Evolutionary conservation across 2,329 filamentous ascomycete genomes (phyloP), one percentile per base, ranked within the genome.

Genomic region (Hortaea werneckii): DNA sequence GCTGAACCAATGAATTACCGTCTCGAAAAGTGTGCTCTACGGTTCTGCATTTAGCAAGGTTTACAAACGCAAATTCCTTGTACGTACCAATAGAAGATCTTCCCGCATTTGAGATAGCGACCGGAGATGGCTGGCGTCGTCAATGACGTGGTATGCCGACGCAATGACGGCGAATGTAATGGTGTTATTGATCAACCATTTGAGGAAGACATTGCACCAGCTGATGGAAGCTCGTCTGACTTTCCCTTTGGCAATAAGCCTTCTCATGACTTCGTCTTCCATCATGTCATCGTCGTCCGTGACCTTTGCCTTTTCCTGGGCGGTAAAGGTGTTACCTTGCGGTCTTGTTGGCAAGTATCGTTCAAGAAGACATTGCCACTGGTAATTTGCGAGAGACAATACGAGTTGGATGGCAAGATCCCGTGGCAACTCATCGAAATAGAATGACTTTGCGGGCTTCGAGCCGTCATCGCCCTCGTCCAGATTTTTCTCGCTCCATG

Each of bases 291-390:
- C 40, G 35, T 20, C 13, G 5, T 43, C 42, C 6, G 26, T 41
- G 1, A 29, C 4, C 27, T 46, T 50, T 27, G 45, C 46, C 7
- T 43, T 37, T 8, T 46, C 43, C 8, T 27, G 37, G n/a, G 39
- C 40, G 6, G 12, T 9, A 4, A 32, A 20, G 6, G 8, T 30
- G 26, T 5, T 11, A 5, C 42, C 42, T 1, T 44, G 27, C 0
- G 48, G 42, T 46, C 50, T 42, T 1, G 39, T 45, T 5, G 53
- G 53, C 9, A 55, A 44, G 9, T 35, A 45, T 27, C 49, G 30
- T 29, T 53, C 53, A 13, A 55, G 51, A 45, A 49, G 50, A 12
- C 53, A 48, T 35, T 53, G 53, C 47, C 49, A 53, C 39, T 46
- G 39, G 28, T 53, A 55, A 8, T 42, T 13, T 1, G 52, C 9